These are phyloP conservation scores for Pilatotrama ljubarskyi DNA, from an alignment of 768 basidiomycete species.

Conservation along the genomic window DNA sequence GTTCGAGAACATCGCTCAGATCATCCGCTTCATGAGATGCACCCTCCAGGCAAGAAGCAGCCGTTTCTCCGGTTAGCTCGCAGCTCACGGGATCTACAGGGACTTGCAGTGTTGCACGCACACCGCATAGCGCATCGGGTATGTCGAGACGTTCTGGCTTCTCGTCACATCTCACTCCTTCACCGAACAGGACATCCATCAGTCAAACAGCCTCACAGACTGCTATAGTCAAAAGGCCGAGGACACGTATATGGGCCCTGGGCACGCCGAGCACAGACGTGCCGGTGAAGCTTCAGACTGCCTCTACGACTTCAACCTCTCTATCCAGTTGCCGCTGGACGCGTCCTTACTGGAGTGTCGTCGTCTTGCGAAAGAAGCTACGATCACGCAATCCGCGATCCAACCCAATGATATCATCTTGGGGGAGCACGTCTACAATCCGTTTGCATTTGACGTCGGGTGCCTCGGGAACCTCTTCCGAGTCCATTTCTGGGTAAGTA, in stretches of 20 bases:
- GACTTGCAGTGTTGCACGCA: background rate
- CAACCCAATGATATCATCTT: background rate
- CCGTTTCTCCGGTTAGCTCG: too few species aligned
- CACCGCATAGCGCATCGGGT: background rate
- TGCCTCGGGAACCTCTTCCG: background rate
- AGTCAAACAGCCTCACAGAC: background rate
- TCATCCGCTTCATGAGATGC: background rate
- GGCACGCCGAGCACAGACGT: background rate
- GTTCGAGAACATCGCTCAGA: background rate
- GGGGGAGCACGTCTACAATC: background rate
- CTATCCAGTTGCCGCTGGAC: background rate
- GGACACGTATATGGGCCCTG: background rate
- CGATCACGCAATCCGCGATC: background rate
- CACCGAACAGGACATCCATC: background rate
- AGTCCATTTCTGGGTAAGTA: background rate
- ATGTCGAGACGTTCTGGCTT: background rate
- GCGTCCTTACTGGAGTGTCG: background rate
- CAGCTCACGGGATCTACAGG: background rate
- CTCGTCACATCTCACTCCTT: background rate
- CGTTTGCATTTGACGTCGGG: background rate
- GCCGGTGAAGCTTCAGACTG: background rate
- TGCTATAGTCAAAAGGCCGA: background rate
- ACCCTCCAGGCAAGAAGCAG: background rate
- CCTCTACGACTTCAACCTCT: slow-evolving; percentile 7
- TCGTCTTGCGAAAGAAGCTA: background rate